Percentiles rank a stretch among this genome's conserved stretches.
phyloP scores from a whole-genome alignment of 2,329 filamentous ascomycete species.

The Lecanicillium sp. region DNA sequence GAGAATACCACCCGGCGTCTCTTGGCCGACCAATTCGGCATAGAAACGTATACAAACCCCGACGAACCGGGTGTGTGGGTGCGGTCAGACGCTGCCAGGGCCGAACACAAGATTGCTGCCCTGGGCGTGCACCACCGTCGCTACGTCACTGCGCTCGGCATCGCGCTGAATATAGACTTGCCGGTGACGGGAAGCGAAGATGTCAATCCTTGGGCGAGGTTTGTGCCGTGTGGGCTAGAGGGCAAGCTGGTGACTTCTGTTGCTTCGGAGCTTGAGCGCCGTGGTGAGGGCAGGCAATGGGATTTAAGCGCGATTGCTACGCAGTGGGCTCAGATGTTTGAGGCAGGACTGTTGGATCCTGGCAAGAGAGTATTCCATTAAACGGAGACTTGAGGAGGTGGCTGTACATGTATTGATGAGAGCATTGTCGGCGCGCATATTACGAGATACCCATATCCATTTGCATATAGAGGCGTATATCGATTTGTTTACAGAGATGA shows the following conservation, averaged over 20 bases:
- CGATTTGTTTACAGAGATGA: no score
- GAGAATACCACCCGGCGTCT: conserved; percentile 67
- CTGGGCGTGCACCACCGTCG: conserved; percentile 85
- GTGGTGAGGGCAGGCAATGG: conserved; percentile 11
- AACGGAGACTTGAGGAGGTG: no score
- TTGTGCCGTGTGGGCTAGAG: conserved; percentile 82
- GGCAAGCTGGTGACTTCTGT: conserved; percentile 75
- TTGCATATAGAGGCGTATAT: no score
- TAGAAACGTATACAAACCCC: conserved; percentile 52
- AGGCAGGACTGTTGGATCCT: conserved; percentile 22
- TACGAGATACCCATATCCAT: no score
- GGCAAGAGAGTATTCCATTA: conserved; percentile 16
- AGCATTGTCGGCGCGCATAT: no score
- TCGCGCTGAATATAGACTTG: conserved; percentile 69
- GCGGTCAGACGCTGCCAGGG: conserved; percentile 13
- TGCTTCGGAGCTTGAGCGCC: conserved; percentile 35
- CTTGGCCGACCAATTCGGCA: conserved; percentile 45
- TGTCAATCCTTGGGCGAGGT: conserved; percentile 53
- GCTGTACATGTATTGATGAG: no score
- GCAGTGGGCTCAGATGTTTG: conserved; percentile 25
- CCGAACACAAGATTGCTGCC: conserved; percentile 71
- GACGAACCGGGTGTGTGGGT: conserved; percentile 85
- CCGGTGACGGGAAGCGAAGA: conserved; percentile 34
- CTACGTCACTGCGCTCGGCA: conserved; percentile 75
- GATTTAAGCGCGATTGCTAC: conserved; percentile 20